phyloP scores from a whole-genome alignment of 164 flowering plant genomes.

The Berberis vulgaris region DNA sequence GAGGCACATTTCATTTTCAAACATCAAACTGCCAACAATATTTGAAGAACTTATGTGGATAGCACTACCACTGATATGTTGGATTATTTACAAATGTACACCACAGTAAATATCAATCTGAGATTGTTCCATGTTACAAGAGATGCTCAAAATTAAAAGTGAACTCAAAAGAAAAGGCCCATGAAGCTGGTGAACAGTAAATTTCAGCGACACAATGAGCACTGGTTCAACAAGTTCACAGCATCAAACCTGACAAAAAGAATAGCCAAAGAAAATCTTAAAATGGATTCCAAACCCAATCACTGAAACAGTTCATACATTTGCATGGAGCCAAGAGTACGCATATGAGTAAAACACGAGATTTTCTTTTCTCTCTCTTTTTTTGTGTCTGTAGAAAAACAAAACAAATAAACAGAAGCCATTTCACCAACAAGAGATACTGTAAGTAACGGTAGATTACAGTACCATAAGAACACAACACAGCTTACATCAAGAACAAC shows the following conservation, averaged over 20 bases:
- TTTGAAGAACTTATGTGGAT: conserved; percentile 14
- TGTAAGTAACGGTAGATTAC: too few species aligned
- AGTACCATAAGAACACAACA: too few species aligned
- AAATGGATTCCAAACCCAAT: too few species aligned
- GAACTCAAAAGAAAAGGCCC: conserved; percentile 13
- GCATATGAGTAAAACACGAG: too few species aligned
- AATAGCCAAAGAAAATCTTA: neutral
- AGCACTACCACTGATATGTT: conserved; percentile 19
- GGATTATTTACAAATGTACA: conserved; percentile 28
- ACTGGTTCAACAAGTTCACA: conserved; percentile 13
- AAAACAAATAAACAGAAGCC: too few species aligned
- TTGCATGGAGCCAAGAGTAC: too few species aligned
- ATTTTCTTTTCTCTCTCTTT: too few species aligned
- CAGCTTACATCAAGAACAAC: too few species aligned
- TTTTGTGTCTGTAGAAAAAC: too few species aligned
- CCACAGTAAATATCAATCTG: conserved; percentile 22
- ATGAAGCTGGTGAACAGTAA: conserved; percentile 11
- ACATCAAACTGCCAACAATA: conserved; percentile 12
- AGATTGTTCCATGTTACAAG: conserved; percentile 30
- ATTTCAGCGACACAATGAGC: conserved; percentile 14
- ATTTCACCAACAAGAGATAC: too few species aligned
- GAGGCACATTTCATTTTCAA: conserved; percentile 13
- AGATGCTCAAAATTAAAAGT: conserved; percentile 25
- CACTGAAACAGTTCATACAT: too few species aligned
- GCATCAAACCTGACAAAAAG: conserved; percentile 18